Conservation (phyloP, 345 rosid species). For the Gossypium stocksii region DNA sequence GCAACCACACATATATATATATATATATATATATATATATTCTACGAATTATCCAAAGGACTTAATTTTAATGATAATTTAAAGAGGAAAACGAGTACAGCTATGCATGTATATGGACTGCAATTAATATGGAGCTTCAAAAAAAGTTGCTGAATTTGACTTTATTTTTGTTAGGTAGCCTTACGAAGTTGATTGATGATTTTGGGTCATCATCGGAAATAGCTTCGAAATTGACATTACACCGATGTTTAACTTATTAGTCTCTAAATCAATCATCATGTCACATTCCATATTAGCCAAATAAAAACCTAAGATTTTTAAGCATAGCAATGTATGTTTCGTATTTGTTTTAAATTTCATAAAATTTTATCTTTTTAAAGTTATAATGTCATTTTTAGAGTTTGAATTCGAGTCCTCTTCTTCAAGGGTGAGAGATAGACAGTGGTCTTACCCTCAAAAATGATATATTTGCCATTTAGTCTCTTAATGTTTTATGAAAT, state of each 20-base stretch:
- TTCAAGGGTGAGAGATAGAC: fast-evolving
- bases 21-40: too few relatives aligned
- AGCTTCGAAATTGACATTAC: slow-evolving; percentile 11
- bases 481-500: too few relatives aligned
- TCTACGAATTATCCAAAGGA: too few relatives aligned
- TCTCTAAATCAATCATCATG: background rate
- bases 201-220: background rate
- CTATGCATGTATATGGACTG: background rate
- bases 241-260: background rate
- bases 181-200: background rate
- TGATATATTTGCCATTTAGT: too few relatives aligned
- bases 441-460: too few relatives aligned
- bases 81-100: background rate
- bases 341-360: too few relatives aligned
- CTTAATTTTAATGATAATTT: background rate
- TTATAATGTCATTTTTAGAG: fast-evolving
- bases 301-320: background rate
- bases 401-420: too few relatives aligned
- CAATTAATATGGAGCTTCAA: background rate
- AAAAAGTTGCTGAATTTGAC: background rate
- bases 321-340: background rate
- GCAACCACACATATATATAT: too few relatives aligned
- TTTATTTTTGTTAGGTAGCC: slow-evolving; percentile 6
- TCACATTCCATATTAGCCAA: background rate
- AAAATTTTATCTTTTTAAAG: too few relatives aligned